Conservation (phyloP, 495 filamentous ascomycete species). For the Neurospora discreta region DNA sequence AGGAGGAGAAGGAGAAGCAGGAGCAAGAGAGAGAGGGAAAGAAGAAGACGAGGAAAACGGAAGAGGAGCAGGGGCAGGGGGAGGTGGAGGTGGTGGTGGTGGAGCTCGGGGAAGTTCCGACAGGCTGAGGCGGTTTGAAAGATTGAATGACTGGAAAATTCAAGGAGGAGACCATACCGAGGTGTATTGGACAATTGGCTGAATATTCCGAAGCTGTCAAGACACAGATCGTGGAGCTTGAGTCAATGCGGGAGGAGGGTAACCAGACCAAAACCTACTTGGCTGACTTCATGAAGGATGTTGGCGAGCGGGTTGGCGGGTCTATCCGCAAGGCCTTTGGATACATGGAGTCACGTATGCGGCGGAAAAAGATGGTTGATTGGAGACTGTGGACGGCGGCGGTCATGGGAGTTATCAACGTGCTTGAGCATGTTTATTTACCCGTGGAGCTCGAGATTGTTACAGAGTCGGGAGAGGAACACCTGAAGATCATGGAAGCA, state of each 20-base stretch:
- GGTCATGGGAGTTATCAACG: neutral
- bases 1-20: neutral
- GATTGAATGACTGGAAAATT: no score
- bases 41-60: no score
- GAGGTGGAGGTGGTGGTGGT: neutral
- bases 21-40: neutral
- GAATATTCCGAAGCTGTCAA: neutral
- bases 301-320: neutral
- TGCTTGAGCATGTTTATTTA: neutral
- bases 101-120: neutral
- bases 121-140: neutral
- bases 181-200: neutral
- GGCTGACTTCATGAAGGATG: neutral
- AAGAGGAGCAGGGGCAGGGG: no score
- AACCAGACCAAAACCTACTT: neutral
- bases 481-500: neutral
- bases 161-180: no score
- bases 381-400: neutral
- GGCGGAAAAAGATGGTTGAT: no score
- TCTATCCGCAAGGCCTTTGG: neutral
- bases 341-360: neutral
- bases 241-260: neutral
- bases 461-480: neutral
- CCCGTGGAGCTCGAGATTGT: neutral
- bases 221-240: neutral